Percentiles rank a stretch among this genome's conserved stretches.
Conservation (phyloP, 495 filamentous ascomycete species). For the Neurospora sp. region DNA sequence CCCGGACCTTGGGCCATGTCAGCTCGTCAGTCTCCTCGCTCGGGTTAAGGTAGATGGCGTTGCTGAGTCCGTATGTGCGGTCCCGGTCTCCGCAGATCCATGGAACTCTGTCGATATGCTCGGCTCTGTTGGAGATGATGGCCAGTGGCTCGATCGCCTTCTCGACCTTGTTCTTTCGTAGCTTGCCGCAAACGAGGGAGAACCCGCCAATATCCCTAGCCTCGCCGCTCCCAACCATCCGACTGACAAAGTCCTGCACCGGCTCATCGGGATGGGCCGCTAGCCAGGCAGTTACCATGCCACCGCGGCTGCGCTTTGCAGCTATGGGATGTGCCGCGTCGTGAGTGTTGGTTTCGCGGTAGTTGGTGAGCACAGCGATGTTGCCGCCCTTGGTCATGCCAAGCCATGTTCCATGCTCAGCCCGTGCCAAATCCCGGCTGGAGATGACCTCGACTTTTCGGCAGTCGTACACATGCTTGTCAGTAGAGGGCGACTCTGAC, state of each 20-base stretch:
- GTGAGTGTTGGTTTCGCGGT: conserved; percentile 60
- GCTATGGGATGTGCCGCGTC: conserved; percentile 41
- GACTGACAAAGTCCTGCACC: conserved; percentile 56
- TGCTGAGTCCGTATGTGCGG: conserved; percentile 72
- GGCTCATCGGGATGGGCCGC: conserved; percentile 35
- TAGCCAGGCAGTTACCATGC: conserved; percentile 84
- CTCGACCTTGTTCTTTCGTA: conserved; percentile 31
- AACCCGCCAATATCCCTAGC: conserved; percentile 79
- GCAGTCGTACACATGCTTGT: background rate
- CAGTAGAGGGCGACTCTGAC: conserved; percentile 9
- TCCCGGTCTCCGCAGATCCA: conserved; percentile 60
- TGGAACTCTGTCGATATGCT: conserved; percentile 48
- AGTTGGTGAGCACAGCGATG: conserved; percentile 89
- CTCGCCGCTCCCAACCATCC: conserved; percentile 55
- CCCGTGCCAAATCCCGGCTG: conserved; percentile 39
- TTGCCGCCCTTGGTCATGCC: conserved; percentile 78
- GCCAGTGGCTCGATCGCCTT: conserved; percentile 56
- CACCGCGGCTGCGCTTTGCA: conserved; percentile 62
- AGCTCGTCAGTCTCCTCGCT: conserved; percentile 5
- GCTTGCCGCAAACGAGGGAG: conserved; percentile 76
- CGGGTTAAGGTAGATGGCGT: conserved; percentile 63
- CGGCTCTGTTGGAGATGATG: conserved; percentile 81
- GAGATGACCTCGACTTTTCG: conserved; percentile 36
- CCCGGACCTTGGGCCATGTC: conserved; percentile 72
- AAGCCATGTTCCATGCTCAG: conserved; percentile 77